Conservation (phyloP, 192 early-diverging fungal genomes). For the Coemansia sp. region DNA sequence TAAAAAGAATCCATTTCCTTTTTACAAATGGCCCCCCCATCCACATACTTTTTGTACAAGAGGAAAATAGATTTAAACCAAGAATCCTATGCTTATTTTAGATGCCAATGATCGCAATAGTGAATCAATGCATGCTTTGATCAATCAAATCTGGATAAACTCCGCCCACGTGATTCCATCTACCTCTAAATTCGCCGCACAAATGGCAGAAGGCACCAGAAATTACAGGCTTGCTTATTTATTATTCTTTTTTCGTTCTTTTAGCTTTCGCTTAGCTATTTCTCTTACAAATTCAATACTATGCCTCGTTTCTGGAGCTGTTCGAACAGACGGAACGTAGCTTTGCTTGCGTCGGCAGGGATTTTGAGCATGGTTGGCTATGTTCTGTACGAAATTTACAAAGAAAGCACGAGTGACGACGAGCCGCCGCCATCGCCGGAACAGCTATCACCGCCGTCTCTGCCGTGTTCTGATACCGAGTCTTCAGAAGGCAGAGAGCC, state of each 20-base stretch:
- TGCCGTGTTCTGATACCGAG: no score
- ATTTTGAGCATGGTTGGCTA: constrained; percentile 15
- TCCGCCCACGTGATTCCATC: not conserved
- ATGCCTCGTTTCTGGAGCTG: constrained; percentile 25
- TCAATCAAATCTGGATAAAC: not conserved
- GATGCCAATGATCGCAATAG: not conserved
- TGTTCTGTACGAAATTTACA: constrained; percentile 28
- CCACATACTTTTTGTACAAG: no score
- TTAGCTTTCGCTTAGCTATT: not conserved
- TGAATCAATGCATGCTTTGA: no score
- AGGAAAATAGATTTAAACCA: no score
- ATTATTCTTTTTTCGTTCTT: not conserved
- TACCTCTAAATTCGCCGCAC: not conserved
- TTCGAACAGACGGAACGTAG: constrained; percentile 13
- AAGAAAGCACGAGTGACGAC: constrained; percentile 7
- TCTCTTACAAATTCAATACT: no score
- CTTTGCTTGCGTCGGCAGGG: constrained; percentile 11
- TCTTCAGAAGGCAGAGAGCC: not conserved
- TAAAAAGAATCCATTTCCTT: not conserved
- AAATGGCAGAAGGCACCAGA: not conserved
- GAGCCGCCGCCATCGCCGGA: not conserved
- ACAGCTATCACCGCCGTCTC: not conserved
- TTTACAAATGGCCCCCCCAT: no score
- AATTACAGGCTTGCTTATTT: constrained; percentile 4
- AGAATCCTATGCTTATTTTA: not conserved